phyloP scores from a whole-genome alignment of 2,329 filamentous ascomycete genomes.

The Fusarium virguliforme region DNA sequence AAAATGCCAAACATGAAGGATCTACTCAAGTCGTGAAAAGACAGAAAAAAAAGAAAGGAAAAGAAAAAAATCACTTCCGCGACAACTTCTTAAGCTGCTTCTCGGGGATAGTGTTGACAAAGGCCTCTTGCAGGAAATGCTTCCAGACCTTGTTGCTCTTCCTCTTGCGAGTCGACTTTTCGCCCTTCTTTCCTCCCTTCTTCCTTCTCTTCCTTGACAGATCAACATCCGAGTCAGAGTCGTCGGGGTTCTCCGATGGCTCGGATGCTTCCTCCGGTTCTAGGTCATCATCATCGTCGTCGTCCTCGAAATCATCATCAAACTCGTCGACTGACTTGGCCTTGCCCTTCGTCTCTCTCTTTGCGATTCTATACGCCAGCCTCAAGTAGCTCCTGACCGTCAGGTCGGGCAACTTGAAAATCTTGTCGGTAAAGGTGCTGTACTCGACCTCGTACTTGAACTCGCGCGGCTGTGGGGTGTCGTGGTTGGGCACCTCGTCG shows the following conservation, averaged over 20 bases:
- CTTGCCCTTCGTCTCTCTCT: slow-evolving; percentile 47
- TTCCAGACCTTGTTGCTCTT: slow-evolving; percentile 80
- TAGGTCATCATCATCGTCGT: slow-evolving; percentile 45
- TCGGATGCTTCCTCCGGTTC: slow-evolving; percentile 38
- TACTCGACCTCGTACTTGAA: slow-evolving; percentile 90
- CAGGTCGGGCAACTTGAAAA: slow-evolving; percentile 84
- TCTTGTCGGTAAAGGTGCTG: slow-evolving; percentile 81
- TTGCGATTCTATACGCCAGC: slow-evolving; percentile 84
- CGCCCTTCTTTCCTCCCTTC: slow-evolving; percentile 61
- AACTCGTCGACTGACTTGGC: slow-evolving; percentile 42
- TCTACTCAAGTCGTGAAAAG: background rate
- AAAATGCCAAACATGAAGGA: slow-evolving; percentile 37
- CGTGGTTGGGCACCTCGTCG: slow-evolving; percentile 67
- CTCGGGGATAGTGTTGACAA: slow-evolving; percentile 80
- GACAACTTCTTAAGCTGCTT: slow-evolving; percentile 73
- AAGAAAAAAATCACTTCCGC: slow-evolving; percentile 28
- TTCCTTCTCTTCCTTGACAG: slow-evolving; percentile 36
- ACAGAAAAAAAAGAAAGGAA: background rate
- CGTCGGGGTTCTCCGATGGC: slow-evolving; percentile 38
- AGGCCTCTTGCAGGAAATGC: slow-evolving; percentile 83
- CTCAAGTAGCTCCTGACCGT: slow-evolving; percentile 87
- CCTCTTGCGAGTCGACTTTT: slow-evolving; percentile 62
- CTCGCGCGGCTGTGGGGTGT: slow-evolving; percentile 71
- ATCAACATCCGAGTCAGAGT: slow-evolving; percentile 36
- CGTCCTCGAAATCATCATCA: slow-evolving; percentile 49